These are phyloP conservation scores for Ophiocordyceps camponoti-saundersi DNA, from an alignment of 2,329 filamentous ascomycete species.

Conservation along the genomic window DNA sequence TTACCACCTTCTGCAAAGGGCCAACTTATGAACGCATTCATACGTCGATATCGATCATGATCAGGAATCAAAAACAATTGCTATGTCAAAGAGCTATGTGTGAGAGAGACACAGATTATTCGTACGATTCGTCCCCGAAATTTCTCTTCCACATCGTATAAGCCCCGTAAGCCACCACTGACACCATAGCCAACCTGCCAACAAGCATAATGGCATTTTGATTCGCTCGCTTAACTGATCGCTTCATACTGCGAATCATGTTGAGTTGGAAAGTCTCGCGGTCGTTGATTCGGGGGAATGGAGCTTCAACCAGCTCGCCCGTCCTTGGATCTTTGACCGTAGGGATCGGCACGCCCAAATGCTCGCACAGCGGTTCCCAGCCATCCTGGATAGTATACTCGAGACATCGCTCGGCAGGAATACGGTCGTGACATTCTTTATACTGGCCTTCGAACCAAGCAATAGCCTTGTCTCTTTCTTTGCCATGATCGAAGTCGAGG, in stretches of 20 bases:
- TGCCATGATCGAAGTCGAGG: conserved; percentile 50
- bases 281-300: conserved; percentile 17
- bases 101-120: not conserved
- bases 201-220: conserved; percentile 8
- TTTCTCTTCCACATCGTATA: not conserved
- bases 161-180: conserved; percentile 10
- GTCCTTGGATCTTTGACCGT: conserved; percentile 14
- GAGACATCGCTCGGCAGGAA: conserved; percentile 13
- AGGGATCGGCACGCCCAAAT: conserved; percentile 18
- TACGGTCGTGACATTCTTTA: conserved; percentile 13
- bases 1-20: too few relatives aligned
- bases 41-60: too few relatives aligned
- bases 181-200: conserved; percentile 9
- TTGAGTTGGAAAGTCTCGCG: conserved; percentile 8
- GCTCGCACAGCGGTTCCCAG: conserved; percentile 20
- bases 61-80: too few relatives aligned
- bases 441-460: conserved; percentile 33
- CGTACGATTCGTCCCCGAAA: not conserved
- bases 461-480: conserved; percentile 49
- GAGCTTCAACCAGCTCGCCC: conserved; percentile 13
- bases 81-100: too few relatives aligned
- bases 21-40: too few relatives aligned
- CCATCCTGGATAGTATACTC: conserved; percentile 18
- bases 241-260: conserved; percentile 1
- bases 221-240: conserved; percentile 8